Conservation (phyloP, 2,329 filamentous ascomycete species). For the Dactylellina leptospora region DNA sequence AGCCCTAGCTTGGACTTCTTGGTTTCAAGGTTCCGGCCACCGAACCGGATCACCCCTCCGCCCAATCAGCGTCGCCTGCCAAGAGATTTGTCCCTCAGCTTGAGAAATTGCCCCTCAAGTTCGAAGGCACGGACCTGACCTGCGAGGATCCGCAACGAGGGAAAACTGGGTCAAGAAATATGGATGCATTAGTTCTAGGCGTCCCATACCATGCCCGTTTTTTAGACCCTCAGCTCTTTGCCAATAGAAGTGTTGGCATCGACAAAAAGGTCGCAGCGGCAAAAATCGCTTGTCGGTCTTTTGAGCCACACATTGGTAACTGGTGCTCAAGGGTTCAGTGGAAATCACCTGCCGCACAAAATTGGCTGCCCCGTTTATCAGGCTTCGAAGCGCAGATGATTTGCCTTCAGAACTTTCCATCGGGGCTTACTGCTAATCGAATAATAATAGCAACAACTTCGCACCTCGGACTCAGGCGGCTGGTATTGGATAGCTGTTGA, state of each 20-base stretch:
- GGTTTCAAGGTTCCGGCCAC: not conserved
- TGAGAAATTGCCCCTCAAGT: slow-evolving; percentile 14
- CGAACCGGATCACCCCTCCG: slow-evolving; percentile 16
- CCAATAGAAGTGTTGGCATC: slow-evolving; percentile 8
- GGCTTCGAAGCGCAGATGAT: slow-evolving; percentile 3
- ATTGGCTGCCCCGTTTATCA: too few species aligned
- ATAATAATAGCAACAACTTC: slow-evolving; percentile 3
- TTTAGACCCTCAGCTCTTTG: not conserved
- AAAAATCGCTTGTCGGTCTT: slow-evolving; percentile 16
- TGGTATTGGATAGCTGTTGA: slow-evolving; percentile 4
- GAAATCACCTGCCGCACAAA: slow-evolving; percentile 23
- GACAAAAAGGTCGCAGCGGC: slow-evolving; percentile 11
- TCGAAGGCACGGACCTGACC: slow-evolving; percentile 45
- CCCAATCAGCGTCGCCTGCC: slow-evolving; percentile 25
- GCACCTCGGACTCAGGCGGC: slow-evolving; percentile 7
- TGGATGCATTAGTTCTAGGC: slow-evolving; percentile 27
- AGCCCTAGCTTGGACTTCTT: not conserved
- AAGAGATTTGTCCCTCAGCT: slow-evolving; percentile 15
- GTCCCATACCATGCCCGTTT: not conserved
- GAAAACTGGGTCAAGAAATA: not conserved
- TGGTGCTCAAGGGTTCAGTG: not conserved
- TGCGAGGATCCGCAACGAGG: slow-evolving; percentile 22
- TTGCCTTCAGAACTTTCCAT: slow-evolving; percentile 25
- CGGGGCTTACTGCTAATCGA: slow-evolving; percentile 33
- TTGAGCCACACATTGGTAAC: slow-evolving; percentile 1